These are phyloP conservation scores for Collybia mongolica DNA, from an alignment of 768 basidiomycete species.

Conservation along the genomic window DNA sequence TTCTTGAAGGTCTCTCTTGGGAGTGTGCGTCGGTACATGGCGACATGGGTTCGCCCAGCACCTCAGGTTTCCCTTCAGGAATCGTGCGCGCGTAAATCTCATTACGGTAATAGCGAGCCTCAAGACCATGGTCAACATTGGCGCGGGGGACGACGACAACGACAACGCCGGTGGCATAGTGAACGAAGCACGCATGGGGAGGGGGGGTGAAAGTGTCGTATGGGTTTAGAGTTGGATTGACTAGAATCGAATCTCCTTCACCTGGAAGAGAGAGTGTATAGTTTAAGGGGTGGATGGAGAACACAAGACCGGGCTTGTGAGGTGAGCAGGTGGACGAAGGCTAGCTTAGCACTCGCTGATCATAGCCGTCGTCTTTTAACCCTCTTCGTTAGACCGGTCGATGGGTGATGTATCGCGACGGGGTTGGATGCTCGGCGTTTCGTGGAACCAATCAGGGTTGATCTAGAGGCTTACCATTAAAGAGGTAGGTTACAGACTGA, in stretches of 20 bases:
- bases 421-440: no score
- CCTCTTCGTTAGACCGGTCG: not conserved
- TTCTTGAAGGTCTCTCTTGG: constrained; percentile 14
- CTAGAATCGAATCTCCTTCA: constrained; percentile 18
- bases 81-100: constrained; percentile 17
- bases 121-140: constrained; percentile 16
- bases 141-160: constrained; percentile 23
- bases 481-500: no score
- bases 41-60: not conserved
- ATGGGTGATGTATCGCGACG: constrained; percentile 9
- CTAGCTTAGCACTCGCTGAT: constrained; percentile 26
- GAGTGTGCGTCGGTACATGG: constrained; percentile 6
- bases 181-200: constrained; percentile 27
- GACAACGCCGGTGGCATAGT: constrained; percentile 16
- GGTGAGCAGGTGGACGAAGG: constrained; percentile 26
- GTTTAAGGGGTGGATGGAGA: constrained; percentile 12
- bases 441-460: no score
- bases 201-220: constrained; percentile 3
- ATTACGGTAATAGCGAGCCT: constrained; percentile 20
- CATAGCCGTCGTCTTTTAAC: constrained; percentile 3
- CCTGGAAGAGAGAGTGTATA: constrained; percentile 21
- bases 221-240: constrained; percentile 8
- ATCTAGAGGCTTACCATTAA: no score
- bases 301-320: constrained; percentile 35
- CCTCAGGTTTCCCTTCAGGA: constrained; percentile 2